Evolutionary conservation across 805 yeast species (phyloP), one percentile per base, ranked within the genome.

Genomic region (Hanseniaspora valbyensis): DNA sequence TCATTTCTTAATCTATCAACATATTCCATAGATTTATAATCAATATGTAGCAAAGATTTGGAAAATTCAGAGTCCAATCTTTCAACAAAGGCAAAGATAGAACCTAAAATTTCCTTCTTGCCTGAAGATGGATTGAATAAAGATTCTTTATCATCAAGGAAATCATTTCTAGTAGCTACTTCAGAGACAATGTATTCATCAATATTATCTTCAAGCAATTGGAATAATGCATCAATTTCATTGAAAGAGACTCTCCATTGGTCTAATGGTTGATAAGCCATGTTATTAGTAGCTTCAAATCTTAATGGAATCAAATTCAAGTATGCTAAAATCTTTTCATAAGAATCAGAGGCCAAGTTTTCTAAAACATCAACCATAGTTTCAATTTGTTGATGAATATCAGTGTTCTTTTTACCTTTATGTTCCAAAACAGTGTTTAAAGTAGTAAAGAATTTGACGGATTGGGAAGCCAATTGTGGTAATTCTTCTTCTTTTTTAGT

Each of bases 371-470:
- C 72, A 68, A 84, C 95, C 61, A 92, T 72, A 41, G 74, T 71
- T 51, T 70, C 69, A 56, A 88, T 77, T 67, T 90, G 95, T 66
- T 85, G 95, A 55, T 64, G 66, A 56, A 81, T 78, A 66, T 90
- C 95, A 55, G 87, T 83, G 65, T 86, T 88, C 73, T 86, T 90
- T 74, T 89, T 89, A 72, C 98, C 98, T 70, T 98, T 81, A 44
- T 88, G 74, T 67, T 92, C 97, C 54, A 83, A 70, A 52, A 92
- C 80, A 50, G 78, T 67, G 64, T 81, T 76, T 64, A 92, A 73
- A 32, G 83, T 77, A 52, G 79, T 71, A 71, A 89, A 87, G 52
- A 88, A 79, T 36, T 61, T 61, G 16, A 63, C 58, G 50, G 58
- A 54, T 56, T 54, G 59, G 42, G 32, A 55, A 16, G 33, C 44